Evolutionary conservation across 208 protist species (phyloP).

Genomic region (Leishmania braziliensis): DNA sequence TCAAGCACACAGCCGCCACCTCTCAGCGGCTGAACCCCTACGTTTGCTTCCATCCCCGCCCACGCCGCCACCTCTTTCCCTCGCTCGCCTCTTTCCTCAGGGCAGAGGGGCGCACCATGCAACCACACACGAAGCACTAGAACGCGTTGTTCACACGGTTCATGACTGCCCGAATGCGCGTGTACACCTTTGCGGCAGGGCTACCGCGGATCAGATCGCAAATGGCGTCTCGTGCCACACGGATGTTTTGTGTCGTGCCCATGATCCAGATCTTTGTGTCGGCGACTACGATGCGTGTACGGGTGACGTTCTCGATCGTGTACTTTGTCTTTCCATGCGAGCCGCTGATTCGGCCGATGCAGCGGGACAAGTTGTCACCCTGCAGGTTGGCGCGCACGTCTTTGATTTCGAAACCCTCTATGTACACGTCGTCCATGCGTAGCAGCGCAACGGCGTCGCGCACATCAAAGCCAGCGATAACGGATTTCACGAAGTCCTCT

Average conservation of each 20-base stretch:
- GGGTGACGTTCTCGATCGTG: conserved; percentile 99
- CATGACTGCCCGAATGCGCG: conserved; percentile 95
- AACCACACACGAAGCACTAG: conserved; percentile 34
- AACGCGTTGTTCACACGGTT: conserved; percentile 95
- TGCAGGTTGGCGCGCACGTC: conserved; percentile 95
- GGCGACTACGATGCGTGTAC: conserved; percentile 98
- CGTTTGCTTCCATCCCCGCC: neutral
- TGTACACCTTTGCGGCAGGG: conserved; percentile 97
- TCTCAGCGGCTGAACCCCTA: neutral
- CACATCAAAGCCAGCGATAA: conserved; percentile 96
- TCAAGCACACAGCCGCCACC: neutral
- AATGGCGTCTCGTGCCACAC: conserved; percentile 97
- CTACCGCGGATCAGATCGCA: conserved; percentile 98
- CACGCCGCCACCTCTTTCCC: neutral
- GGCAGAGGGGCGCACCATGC: neutral
- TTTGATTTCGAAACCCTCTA: conserved; percentile 99
- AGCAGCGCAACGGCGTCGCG: conserved; percentile 99
- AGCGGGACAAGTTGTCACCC: conserved; percentile 95
- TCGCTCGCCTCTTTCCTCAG: neutral
- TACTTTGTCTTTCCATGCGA: conserved; percentile 99
- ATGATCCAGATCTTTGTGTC: conserved; percentile 99
- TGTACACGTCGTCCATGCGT: conserved; percentile 99
- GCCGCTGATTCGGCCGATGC: conserved; percentile 99
- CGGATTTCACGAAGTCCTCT: conserved; percentile 98
- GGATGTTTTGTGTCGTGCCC: conserved; percentile 98